A percentile compares a stretch with the other conserved stretches of the same genome.
These are phyloP conservation scores for Ramichloridium luteum DNA, from an alignment of 2,329 filamentous ascomycete genomes.

Conservation along the genomic window DNA sequence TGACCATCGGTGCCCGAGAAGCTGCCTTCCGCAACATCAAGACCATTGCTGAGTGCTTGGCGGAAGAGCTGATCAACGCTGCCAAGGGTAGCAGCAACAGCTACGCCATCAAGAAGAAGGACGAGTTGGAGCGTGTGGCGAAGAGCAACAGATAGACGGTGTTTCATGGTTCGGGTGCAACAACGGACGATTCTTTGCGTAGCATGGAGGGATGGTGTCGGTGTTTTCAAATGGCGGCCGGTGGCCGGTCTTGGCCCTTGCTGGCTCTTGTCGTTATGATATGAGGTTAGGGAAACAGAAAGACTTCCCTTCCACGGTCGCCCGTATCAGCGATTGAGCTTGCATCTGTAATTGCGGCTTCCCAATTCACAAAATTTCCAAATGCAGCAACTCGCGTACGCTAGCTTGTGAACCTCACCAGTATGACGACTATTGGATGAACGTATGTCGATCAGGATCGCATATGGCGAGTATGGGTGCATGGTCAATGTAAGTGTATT, in stretches of 20 bases:
- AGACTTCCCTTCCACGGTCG: neutral
- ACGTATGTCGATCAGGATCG: no score
- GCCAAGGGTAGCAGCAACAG: slow-evolving; percentile 99
- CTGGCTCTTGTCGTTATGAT: neutral
- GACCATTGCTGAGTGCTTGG: slow-evolving; percentile 98
- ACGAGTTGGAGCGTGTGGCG: slow-evolving; percentile 99
- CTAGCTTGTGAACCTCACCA: no score
- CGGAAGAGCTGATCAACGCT: slow-evolving; percentile 99
- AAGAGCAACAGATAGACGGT: slow-evolving; percentile 97
- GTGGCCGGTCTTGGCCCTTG: neutral
- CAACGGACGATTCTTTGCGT: slow-evolving; percentile 6
- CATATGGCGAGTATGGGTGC: no score
- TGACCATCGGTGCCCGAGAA: slow-evolving; percentile 98
- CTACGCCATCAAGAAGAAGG: slow-evolving; percentile 99
- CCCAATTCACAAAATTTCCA: no score
- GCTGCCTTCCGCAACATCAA: slow-evolving; percentile 99
- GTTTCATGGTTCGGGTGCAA: slow-evolving; percentile 2
- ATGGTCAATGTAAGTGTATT: no score
- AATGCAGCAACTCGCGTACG: no score
- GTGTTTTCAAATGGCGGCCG: slow-evolving; percentile 3
- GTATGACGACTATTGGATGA: no score
- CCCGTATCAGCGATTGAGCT: slow-evolving; percentile 3
- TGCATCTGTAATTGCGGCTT: slow-evolving; percentile 1
- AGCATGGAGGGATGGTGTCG: slow-evolving; percentile 15
- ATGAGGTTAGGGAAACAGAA: neutral